Percentiles rank a stretch among this genome's conserved stretches.
phyloP scores from a whole-genome alignment of 1,284 basidiomycete genomes.

The Rhizoctonia solani region DNA sequence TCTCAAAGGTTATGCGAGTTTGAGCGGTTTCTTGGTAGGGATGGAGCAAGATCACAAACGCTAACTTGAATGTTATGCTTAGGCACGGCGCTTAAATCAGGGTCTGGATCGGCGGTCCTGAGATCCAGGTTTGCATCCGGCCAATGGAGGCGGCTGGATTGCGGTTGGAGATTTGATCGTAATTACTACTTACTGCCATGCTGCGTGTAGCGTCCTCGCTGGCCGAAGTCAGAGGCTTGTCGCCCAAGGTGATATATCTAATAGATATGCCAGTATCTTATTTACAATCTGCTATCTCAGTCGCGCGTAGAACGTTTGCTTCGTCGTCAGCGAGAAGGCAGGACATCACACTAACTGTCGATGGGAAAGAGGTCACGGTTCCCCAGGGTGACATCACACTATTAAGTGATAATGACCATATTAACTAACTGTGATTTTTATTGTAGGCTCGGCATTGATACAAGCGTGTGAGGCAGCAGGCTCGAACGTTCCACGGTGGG shows the following conservation, averaged over 20 bases:
- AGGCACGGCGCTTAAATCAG: too few species aligned
- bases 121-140: conserved; percentile 33
- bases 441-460: conserved; percentile 85
- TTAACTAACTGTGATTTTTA: too few species aligned
- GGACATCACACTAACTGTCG: conserved; percentile 87
- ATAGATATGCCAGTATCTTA: not conserved
- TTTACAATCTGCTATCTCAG: not conserved
- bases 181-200: conserved; percentile 8
- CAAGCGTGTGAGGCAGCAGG: conserved; percentile 94
- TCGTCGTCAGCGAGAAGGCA: conserved; percentile 68
- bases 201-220: conserved; percentile 32
- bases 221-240: conserved; percentile 28
- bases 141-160: conserved; percentile 31
- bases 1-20: too few species aligned
- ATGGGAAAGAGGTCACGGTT: conserved; percentile 92
- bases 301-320: conserved; percentile 51
- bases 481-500: conserved; percentile 63
- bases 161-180: conserved; percentile 8
- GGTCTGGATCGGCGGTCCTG: too few species aligned
- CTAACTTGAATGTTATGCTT: too few species aligned
- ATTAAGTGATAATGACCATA: conserved; percentile 35
- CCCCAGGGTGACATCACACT: conserved; percentile 67
- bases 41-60: too few species aligned
- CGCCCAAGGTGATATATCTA: conserved; percentile 1
- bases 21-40: too few species aligned